Evolutionary conservation across 768 basidiomycete species (phyloP).

Genomic region (Pleurotus giganteus): DNA sequence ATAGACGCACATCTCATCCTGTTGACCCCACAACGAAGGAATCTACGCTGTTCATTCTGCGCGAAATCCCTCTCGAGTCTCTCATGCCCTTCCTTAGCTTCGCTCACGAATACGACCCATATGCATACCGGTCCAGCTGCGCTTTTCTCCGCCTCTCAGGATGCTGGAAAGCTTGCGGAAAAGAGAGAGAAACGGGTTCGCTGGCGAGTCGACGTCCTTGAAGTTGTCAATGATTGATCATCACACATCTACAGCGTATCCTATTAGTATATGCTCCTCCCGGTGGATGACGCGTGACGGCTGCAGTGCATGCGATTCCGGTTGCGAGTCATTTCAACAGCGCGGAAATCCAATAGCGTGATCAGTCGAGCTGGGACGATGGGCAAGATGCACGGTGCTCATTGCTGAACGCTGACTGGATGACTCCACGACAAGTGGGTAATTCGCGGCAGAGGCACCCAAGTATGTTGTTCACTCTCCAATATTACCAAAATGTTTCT

Average conservation of each 20-base stretch:
- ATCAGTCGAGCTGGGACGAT: slow-evolving; percentile 71
- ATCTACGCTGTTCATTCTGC: slow-evolving; percentile 74
- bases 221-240: slow-evolving; percentile 65
- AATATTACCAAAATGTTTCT: no score
- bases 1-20: slow-evolving; percentile 84
- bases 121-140: slow-evolving; percentile 51
- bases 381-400: slow-evolving; percentile 47
- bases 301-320: slow-evolving; percentile 19
- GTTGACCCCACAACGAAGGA: slow-evolving; percentile 66
- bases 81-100: slow-evolving; percentile 79
- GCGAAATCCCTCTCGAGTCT: slow-evolving; percentile 62
- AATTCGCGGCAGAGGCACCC: no score
- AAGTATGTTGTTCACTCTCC: no score
- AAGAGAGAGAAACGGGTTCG: slow-evolving; percentile 45
- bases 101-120: slow-evolving; percentile 76
- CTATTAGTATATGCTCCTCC: slow-evolving; percentile 80
- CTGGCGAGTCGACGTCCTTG: slow-evolving; percentile 77
- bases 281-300: slow-evolving; percentile 26
- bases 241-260: slow-evolving; percentile 80
- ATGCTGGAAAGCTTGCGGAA: slow-evolving; percentile 26
- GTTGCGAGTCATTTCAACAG: slow-evolving; percentile 39
- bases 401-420: slow-evolving; percentile 51
- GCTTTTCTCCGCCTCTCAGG: slow-evolving; percentile 22
- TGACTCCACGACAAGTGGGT: no score
- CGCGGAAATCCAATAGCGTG: slow-evolving; percentile 72